Conservation (phyloP, 139 green algal species). For the Chloropicon primus region DNA sequence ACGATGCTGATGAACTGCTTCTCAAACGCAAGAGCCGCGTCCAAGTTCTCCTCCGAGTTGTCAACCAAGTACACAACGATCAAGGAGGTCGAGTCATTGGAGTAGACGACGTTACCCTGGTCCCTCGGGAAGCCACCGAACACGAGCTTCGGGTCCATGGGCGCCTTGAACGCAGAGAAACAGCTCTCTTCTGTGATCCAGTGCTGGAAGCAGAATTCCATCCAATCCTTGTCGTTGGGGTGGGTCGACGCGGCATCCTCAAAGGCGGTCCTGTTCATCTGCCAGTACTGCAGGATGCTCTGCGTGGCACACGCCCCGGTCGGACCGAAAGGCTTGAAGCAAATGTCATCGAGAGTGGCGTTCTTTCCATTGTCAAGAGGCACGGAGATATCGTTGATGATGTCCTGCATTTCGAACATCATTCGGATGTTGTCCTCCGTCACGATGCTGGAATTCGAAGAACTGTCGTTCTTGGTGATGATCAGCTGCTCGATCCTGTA, state of each 20-base stretch:
- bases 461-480: conserved; percentile 1
- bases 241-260: background rate
- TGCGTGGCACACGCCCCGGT: conserved; percentile 52
- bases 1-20: conserved; percentile 51
- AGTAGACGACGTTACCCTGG: conserved; percentile 25
- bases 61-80: conserved; percentile 65
- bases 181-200: conserved; percentile 19
- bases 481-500: conserved; percentile 72
- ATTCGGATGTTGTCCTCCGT: conserved; percentile 41
- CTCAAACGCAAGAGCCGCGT: conserved; percentile 64
- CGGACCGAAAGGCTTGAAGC: conserved; percentile 66
- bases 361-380: conserved; percentile 3
- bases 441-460: conserved; percentile 42
- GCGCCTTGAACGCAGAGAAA: conserved; percentile 45
- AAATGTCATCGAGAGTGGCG: conserved; percentile 52
- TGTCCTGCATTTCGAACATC: conserved; percentile 70
- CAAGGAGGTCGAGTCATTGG: conserved; percentile 55
- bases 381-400: background rate
- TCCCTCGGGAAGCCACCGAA: conserved; percentile 60
- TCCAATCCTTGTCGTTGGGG: background rate
- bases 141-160: conserved; percentile 68
- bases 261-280: conserved; percentile 41
- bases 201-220: conserved; percentile 13
- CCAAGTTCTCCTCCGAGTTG: conserved; percentile 21
- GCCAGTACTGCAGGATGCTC: conserved; percentile 80